phyloP scores from a whole-genome alignment of 2,329 filamentous ascomycete species.

The Neonectria neomacrospora region DNA sequence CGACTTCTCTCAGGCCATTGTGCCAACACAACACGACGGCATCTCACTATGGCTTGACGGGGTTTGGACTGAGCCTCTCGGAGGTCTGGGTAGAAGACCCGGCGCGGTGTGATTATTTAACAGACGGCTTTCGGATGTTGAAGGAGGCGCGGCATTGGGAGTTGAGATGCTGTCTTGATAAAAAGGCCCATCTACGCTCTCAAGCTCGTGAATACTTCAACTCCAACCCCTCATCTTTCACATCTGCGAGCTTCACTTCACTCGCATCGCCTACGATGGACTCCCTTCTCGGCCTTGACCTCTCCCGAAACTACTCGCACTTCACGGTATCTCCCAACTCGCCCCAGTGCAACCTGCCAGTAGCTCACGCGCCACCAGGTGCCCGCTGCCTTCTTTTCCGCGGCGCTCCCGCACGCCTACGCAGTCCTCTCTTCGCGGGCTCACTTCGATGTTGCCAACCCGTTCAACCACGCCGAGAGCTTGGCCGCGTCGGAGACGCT shows the following conservation, averaged over 20 bases:
- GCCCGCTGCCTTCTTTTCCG: constrained; percentile 53
- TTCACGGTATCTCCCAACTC: constrained; percentile 42
- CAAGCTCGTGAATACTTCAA: background rate
- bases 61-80: constrained; percentile 16
- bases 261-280: constrained; percentile 41
- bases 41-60: background rate
- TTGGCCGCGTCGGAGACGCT: constrained; percentile 48
- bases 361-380: constrained; percentile 45
- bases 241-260: background rate
- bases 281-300: constrained; percentile 48
- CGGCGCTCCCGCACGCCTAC: constrained; percentile 51
- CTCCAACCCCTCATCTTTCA: background rate
- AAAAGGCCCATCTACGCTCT: background rate
- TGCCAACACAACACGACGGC: constrained; percentile 32
- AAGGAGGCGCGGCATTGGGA: background rate
- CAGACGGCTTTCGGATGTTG: constrained; percentile 15
- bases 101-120: constrained; percentile 26
- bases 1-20: constrained; percentile 15
- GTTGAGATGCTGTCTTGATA: background rate
- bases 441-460: constrained; percentile 53
- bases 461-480: constrained; percentile 48
- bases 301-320: constrained; percentile 51
- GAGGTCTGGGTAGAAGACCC: constrained; percentile 4
- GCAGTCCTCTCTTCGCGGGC: constrained; percentile 45
- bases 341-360: background rate